phyloP scores from a whole-genome alignment of 2,329 filamentous ascomycete species.

The Pseudogymnoascus sp. region DNA sequence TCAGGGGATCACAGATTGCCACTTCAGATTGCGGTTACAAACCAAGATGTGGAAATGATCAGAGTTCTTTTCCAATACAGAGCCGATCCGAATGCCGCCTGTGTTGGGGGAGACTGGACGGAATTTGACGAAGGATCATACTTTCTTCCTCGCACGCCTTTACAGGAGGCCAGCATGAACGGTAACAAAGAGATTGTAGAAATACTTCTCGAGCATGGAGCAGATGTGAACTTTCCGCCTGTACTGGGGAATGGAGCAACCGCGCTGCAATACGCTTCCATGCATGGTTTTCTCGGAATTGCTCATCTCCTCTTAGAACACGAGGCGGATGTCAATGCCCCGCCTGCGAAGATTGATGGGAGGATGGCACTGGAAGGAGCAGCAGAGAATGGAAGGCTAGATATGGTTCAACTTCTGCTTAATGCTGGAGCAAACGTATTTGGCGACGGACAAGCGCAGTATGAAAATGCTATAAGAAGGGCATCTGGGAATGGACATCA shows the following conservation, averaged over 20 bases:
- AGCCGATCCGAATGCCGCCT: too few species aligned
- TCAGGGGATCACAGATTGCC: background rate
- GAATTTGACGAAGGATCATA: too few species aligned
- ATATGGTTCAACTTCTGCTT: conserved; percentile 26
- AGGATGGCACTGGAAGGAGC: conserved; percentile 27
- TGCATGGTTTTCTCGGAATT: background rate
- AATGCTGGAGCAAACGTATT: conserved; percentile 16
- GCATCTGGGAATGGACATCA: background rate
- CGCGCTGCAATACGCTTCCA: background rate
- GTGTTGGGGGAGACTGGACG: too few species aligned
- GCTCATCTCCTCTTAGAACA: background rate
- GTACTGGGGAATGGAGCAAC: background rate
- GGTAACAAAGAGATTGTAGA: background rate
- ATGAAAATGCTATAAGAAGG: background rate
- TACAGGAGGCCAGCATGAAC: background rate
- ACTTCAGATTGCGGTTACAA: background rate
- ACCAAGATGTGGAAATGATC: background rate
- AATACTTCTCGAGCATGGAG: background rate
- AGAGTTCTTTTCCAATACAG: background rate
- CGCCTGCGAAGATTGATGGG: background rate
- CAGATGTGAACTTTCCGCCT: background rate
- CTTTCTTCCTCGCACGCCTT: background rate
- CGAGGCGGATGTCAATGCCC: background rate
- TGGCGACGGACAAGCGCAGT: background rate
- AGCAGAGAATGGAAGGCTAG: conserved; percentile 26